Evolutionary conservation across 2,329 filamentous ascomycete species (phyloP).

Genomic region (Dissoconium aciculare): DNA sequence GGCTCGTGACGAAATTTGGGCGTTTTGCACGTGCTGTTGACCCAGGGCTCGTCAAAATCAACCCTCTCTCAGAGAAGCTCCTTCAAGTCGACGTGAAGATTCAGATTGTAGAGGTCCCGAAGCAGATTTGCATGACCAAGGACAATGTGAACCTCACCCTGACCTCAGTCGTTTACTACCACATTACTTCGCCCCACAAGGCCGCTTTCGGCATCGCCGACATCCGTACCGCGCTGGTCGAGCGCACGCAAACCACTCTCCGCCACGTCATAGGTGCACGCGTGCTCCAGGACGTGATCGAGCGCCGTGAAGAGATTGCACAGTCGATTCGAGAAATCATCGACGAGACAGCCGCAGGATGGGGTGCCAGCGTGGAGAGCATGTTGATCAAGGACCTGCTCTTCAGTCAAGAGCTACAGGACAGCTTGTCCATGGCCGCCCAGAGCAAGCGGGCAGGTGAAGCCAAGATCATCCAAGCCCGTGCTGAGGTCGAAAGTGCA

Average conservation of each 20-base stretch:
- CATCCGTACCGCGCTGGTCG: conserved; percentile 86
- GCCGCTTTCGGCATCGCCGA: conserved; percentile 93
- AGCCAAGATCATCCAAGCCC: conserved; percentile 93
- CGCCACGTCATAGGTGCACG: conserved; percentile 92
- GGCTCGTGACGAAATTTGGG: conserved; percentile 89
- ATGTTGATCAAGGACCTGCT: conserved; percentile 99
- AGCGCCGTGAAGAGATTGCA: conserved; percentile 92
- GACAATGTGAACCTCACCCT: conserved; percentile 92
- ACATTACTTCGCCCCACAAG: conserved; percentile 89
- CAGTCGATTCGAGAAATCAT: conserved; percentile 94
- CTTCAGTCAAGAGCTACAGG: conserved; percentile 89
- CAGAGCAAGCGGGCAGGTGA: conserved; percentile 98
- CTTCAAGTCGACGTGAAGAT: conserved; percentile 97
- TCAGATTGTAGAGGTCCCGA: conserved; percentile 90
- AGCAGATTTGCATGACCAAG: conserved; percentile 98
- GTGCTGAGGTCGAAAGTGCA: conserved; percentile 89
- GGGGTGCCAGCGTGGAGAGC: conserved; percentile 91
- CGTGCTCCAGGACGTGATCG: conserved; percentile 93
- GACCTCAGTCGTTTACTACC: conserved; percentile 98
- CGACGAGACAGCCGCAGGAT: conserved; percentile 81
- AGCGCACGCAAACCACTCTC: conserved; percentile 94
- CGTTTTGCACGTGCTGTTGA: conserved; percentile 91
- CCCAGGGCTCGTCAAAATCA: conserved; percentile 92
- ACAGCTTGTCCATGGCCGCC: conserved; percentile 92
- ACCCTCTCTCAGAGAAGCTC: conserved; percentile 79